Evolutionary conservation across 176 grass and related monocot genomes (phyloP).

Genomic region (Puccinellia tenuiflora): DNA sequence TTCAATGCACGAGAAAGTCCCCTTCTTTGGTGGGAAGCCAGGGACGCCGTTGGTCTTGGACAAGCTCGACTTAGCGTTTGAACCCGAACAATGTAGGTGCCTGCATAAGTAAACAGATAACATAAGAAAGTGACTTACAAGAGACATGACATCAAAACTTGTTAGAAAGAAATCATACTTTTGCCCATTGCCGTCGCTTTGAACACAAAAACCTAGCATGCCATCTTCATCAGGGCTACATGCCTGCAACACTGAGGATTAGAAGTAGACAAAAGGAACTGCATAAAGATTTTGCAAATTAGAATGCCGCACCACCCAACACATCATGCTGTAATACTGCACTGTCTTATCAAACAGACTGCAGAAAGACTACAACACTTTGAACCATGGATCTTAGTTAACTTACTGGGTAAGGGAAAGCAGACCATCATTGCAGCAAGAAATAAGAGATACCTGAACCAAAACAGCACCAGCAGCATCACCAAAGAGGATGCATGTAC

Average conservation of each 20-base stretch:
- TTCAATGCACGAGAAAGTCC: conserved; percentile 64
- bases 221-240: conserved; percentile 73
- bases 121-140: conserved; percentile 10
- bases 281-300: not conserved
- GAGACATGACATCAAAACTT: not conserved
- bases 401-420: not conserved
- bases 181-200: conserved; percentile 84
- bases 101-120: conserved; percentile 37
- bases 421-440: not conserved
- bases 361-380: not conserved
- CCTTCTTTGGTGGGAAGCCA: conserved; percentile 75
- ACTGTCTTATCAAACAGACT: not conserved
- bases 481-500: conserved; percentile 98
- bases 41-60: conserved; percentile 53
- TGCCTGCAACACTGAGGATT: conserved; percentile 48
- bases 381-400: not conserved
- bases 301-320: not conserved
- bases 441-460: conserved; percentile 68
- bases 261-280: conserved; percentile 12
- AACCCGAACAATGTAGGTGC: conserved; percentile 44
- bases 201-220: conserved; percentile 70
- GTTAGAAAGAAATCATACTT: conserved; percentile 33
- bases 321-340: not conserved
- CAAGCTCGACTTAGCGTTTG: conserved; percentile 28
- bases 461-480: conserved; percentile 94